Evolutionary conservation across 306 rosid genomes (phyloP), one percentile per base, ranked within the genome.

Genomic region (Castanospermum australe): DNA sequence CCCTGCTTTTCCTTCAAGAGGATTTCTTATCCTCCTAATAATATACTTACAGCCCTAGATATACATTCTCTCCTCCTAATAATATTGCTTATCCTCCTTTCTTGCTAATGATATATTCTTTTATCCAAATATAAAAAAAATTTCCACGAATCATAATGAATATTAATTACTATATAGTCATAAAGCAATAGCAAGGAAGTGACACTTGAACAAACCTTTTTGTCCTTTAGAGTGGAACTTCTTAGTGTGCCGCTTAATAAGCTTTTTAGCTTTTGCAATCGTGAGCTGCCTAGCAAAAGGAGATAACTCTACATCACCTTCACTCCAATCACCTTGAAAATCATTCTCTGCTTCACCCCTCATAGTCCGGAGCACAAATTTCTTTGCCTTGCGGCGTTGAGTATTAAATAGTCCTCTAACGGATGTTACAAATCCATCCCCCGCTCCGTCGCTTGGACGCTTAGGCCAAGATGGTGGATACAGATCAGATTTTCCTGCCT

Each of bases 381-480:
- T 89, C 82, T 96, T 93, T 78, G 98, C 99, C 84, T 93, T 93
- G 67, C 88, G 87, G n/a, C 93, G 97, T 83, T 96, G 99, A 69
- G 72, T 90, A 51, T 83, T 83, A 79, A 96, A 96, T 70, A 93
- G 82, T 68, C 99, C 99, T 81, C 81, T 90, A 45, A 96, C 75
- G 52, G 97, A 91, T 81, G 98, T 96, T 72, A 96, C 99, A 89
- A 96, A 96, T 59, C 97, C 94, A 77, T 96, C 98, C 67, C 98
- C 99, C 12, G 98, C 99, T 84, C 97, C 98, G 44, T 93, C 99
- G 79, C 24, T 81, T 57, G 96, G 94, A 68, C 97, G 98, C 92
- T 88, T 94, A 60, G 87, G 88, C 88, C 89, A 92, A 76, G 92
- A 42, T 45, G 89, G 75, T 9, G 94, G 93, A 73, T 82, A 15